Percentiles rank a stretch among this genome's conserved stretches.
Evolutionary conservation across 139 green algal species (phyloP).

Genomic region (Picochlorum sp.): DNA sequence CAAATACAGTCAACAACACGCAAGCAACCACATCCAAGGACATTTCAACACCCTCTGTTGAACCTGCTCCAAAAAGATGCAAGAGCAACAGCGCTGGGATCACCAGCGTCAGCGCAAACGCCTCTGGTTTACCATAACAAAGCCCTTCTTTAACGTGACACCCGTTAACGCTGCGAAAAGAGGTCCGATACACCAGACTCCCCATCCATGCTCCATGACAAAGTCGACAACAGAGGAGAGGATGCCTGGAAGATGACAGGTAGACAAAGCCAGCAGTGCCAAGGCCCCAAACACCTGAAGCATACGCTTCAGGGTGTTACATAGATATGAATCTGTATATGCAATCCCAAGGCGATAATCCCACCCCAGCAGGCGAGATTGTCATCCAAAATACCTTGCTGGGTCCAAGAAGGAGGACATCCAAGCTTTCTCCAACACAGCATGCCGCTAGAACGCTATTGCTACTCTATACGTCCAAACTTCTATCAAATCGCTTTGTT

Average conservation of each 20-base stretch:
- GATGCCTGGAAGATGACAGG: slow-evolving; percentile 34
- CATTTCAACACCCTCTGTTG: slow-evolving; percentile 9
- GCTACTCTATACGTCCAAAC: slow-evolving; percentile 13
- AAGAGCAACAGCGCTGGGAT: slow-evolving; percentile 44
- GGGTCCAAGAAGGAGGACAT: background rate
- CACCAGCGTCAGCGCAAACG: slow-evolving; percentile 51
- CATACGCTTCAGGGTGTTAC: slow-evolving; percentile 64
- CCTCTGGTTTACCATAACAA: slow-evolving; percentile 79
- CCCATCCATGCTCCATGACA: slow-evolving; percentile 54
- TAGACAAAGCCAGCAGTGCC: slow-evolving; percentile 44
- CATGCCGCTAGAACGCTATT: background rate
- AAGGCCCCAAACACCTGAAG: slow-evolving; percentile 61
- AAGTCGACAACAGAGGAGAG: slow-evolving; percentile 37
- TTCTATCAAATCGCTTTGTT: background rate
- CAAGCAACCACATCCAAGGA: slow-evolving; percentile 30
- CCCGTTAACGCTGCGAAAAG: slow-evolving; percentile 84
- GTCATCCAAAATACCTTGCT: background rate
- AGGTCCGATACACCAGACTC: slow-evolving; percentile 81
- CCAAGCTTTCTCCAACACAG: slow-evolving; percentile 9
- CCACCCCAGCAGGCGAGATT: slow-evolving; percentile 13
- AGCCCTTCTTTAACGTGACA: slow-evolving; percentile 76
- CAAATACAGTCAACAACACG: slow-evolving; percentile 54
- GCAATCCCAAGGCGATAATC: slow-evolving; percentile 53
- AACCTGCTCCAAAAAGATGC: slow-evolving; percentile 19
- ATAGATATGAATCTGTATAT: slow-evolving; percentile 87